These are phyloP conservation scores for Nakazawaea ernobii DNA, from an alignment of 805 yeast genomes.

Conservation along the genomic window DNA sequence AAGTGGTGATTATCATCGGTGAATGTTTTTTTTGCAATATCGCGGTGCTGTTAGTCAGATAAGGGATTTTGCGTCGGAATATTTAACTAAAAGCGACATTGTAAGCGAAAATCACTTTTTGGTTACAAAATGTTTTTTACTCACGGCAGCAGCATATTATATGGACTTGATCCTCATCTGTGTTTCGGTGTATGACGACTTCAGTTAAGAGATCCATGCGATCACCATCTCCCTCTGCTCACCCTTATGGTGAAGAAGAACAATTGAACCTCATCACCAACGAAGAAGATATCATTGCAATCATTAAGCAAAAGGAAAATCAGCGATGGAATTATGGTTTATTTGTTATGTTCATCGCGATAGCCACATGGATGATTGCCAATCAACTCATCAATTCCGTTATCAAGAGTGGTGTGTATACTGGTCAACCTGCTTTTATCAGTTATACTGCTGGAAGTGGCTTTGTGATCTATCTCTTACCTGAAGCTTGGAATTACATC, in stretches of 20 bases:
- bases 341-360: conserved; percentile 32
- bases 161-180: not conserved
- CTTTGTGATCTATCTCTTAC: conserved; percentile 39
- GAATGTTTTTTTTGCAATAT: too few relatives aligned
- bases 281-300: conserved; percentile 1
- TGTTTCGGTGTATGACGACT: too few relatives aligned
- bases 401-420: conserved; percentile 40
- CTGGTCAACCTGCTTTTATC: conserved; percentile 41
- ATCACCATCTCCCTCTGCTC: too few relatives aligned
- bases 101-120: too few relatives aligned
- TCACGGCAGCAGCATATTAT: too few relatives aligned
- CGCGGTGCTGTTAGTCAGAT: too few relatives aligned
- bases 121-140: too few relatives aligned
- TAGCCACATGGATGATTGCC: conserved; percentile 43
- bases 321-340: conserved; percentile 40
- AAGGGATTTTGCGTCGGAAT: too few relatives aligned
- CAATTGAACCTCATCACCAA: not conserved
- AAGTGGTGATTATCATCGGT: too few relatives aligned
- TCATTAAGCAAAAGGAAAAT: conserved; percentile 35
- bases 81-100: too few relatives aligned
- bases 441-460: conserved; percentile 43
- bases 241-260: not conserved
- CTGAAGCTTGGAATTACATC: conserved; percentile 21
- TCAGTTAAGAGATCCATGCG: too few relatives aligned
- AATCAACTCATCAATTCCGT: conserved; percentile 42